These are phyloP conservation scores for Saussurea involucrata DNA, from an alignment of 129 eudicot genomes.

Conservation along the genomic window DNA sequence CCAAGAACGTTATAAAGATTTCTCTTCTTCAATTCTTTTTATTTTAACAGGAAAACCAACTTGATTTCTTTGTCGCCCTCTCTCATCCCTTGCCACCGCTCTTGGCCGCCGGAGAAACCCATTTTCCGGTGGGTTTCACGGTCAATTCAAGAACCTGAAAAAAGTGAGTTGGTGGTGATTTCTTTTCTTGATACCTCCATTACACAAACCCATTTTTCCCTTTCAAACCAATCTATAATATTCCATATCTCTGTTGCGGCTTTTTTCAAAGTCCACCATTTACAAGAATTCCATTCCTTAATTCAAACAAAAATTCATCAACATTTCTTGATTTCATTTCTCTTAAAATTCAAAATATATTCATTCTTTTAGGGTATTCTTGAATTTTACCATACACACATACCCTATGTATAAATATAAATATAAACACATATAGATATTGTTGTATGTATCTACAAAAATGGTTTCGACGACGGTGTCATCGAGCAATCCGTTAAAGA, in stretches of 20 bases:
- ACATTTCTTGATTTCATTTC: conserved; percentile 6
- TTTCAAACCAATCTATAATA: not conserved
- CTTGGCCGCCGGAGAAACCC: conserved; percentile 4
- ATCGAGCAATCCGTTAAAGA: conserved; percentile 45
- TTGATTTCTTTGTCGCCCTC: conserved; percentile 6
- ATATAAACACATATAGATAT: conserved; percentile 7
- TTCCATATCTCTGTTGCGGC: conserved; percentile 26
- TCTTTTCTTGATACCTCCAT: not conserved
- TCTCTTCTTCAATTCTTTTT: too few relatives aligned
- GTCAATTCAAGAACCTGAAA: not conserved
- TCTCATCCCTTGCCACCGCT: not conserved
- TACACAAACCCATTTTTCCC: not conserved
- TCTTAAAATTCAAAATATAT: not conserved
- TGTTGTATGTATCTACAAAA: conserved; percentile 19
- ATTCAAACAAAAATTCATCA: not conserved
- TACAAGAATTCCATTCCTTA: conserved; percentile 3
- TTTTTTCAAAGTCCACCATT: too few relatives aligned
- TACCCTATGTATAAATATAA: not conserved
- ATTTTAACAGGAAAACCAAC: conserved; percentile 23
- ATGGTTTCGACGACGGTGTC: conserved; percentile 46
- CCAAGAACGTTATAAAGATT: not conserved
- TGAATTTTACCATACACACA: not conserved
- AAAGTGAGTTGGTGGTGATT: conserved; percentile 1
- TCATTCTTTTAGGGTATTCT: conserved; percentile 4
- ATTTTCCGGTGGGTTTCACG: conserved; percentile 19